Evolutionary conservation across 768 basidiomycete species (phyloP).

Genomic region (Xanthoconium purpureum): DNA sequence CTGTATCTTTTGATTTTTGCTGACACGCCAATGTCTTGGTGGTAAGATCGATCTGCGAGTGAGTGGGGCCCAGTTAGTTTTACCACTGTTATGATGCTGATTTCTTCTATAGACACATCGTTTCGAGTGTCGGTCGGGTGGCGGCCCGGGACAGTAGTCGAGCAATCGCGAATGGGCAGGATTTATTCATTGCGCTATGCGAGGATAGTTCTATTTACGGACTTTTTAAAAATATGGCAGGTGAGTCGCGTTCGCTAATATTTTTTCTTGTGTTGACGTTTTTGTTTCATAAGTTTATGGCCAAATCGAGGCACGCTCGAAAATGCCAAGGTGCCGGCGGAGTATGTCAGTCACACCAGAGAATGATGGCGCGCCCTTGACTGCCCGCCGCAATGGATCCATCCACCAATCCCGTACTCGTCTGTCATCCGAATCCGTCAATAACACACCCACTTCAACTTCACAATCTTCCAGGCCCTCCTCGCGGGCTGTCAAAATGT

Average conservation of each 20-base stretch:
- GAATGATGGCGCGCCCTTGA: constrained; percentile 44
- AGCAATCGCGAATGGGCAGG: constrained; percentile 68
- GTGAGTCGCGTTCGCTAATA: constrained; percentile 41
- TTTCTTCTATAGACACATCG: constrained; percentile 59
- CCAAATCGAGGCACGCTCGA: constrained; percentile 70
- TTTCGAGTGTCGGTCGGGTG: constrained; percentile 81
- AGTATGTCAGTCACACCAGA: constrained; percentile 71
- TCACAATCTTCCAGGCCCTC: constrained; percentile 48
- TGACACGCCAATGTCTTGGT: constrained; percentile 24
- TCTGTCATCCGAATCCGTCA: constrained; percentile 40
- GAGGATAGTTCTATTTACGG: constrained; percentile 88
- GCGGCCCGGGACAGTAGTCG: constrained; percentile 83
- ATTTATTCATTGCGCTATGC: constrained; percentile 83
- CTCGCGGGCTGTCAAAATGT: constrained; percentile 56
- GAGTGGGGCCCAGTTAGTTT: constrained; percentile 33
- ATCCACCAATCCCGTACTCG: constrained; percentile 28
- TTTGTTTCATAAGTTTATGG: constrained; percentile 55
- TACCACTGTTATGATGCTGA: neutral
- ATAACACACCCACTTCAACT: constrained; percentile 19
- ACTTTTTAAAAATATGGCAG: constrained; percentile 83
- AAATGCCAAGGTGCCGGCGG: constrained; percentile 53
- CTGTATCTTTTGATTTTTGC: constrained; percentile 16
- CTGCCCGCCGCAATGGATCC: constrained; percentile 30
- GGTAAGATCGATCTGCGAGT: constrained; percentile 83
- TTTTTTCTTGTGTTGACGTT: constrained; percentile 14